These are phyloP conservation scores for Cyclotella baltica DNA, from an alignment of 108 stramenopile species.

Conservation along the genomic window DNA sequence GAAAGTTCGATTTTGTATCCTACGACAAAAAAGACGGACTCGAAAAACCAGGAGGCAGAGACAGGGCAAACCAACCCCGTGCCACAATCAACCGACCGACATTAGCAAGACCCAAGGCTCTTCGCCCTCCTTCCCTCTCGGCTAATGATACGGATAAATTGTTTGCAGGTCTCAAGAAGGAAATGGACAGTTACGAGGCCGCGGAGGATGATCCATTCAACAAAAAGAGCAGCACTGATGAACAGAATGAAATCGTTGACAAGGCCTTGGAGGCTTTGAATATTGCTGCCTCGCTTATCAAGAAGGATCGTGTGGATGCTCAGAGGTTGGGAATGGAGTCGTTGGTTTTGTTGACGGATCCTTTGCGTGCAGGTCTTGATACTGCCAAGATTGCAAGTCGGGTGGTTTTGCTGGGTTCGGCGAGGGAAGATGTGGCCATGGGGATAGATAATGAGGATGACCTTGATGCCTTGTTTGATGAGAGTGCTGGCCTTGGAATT, in stretches of 20 bases:
- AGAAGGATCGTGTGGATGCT: constrained; percentile 91
- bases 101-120: constrained; percentile 24
- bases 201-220: constrained; percentile 46
- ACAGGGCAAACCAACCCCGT: constrained; percentile 50
- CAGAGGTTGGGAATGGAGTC: constrained; percentile 80
- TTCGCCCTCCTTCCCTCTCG: constrained; percentile 45
- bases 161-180: constrained; percentile 45
- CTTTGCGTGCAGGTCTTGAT: constrained; percentile 70
- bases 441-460: constrained; percentile 58
- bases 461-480: constrained; percentile 66
- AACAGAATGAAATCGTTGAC: constrained; percentile 72
- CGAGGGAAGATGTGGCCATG: constrained; percentile 49
- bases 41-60: constrained; percentile 48
- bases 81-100: constrained; percentile 40
- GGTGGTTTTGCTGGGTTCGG: constrained; percentile 78
- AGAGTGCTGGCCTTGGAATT: constrained; percentile 81
- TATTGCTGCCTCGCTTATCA: constrained; percentile 84
- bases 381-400: constrained; percentile 86
- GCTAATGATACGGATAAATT: constrained; percentile 40
- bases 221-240: constrained; percentile 18
- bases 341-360: constrained; percentile 82
- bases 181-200: constrained; percentile 57
- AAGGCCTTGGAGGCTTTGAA: constrained; percentile 73
- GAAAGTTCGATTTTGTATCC: constrained; percentile 65
- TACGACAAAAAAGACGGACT: constrained; percentile 41